Evolutionary conservation across 75 land plant species (phyloP), one percentile per base, ranked within the genome.

Genomic region (Azolla pinnata): DNA sequence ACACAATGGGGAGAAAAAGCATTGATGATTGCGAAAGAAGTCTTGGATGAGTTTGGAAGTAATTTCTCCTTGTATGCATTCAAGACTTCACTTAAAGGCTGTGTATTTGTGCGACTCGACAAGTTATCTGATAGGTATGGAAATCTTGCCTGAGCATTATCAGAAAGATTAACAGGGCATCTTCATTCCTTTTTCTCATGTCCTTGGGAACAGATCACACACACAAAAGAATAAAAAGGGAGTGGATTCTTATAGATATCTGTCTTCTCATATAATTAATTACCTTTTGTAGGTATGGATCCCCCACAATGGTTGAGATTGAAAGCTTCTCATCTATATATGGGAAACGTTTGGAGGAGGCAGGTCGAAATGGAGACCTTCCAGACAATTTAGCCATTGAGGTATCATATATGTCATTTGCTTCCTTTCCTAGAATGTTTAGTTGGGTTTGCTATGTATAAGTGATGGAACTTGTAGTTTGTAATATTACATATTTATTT

Each of bases 231-330:
- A n/a, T n/a, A n/a, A n/a, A n/a, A n/a, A n/a, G n/a, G n/a, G n/a
- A n/a, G n/a, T n/a, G n/a, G n/a, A n/a, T n/a, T n/a, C n/a, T n/a
- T n/a, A n/a, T n/a, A n/a, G n/a, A n/a, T n/a, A n/a, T n/a, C n/a
- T n/a, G n/a, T n/a, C n/a, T n/a, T n/a, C n/a, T n/a, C n/a, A n/a
- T n/a, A n/a, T n/a, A n/a, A n/a, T n/a, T n/a, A n/a, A n/a, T n/a
- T n/a, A n/a, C n/a, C n/a, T n/a, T n/a, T n/a, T n/a, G n/a, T n/a
- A 90, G 97, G 65, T 90, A 76, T 75, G 97, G 97, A 0, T 92
- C 96, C 67, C 97, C 97, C 7, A 65, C 45, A 51, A 74, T 83
- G 61, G 79, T 76, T 31, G 96, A 88, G 47, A 72, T 92, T 33
- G 84, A 88, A 59, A 62, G 51, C 10, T 92, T 76, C 62, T 79